Evolutionary conservation across 2,329 filamentous ascomycete species (phyloP).

Genomic region (Aspergillus sp.): DNA sequence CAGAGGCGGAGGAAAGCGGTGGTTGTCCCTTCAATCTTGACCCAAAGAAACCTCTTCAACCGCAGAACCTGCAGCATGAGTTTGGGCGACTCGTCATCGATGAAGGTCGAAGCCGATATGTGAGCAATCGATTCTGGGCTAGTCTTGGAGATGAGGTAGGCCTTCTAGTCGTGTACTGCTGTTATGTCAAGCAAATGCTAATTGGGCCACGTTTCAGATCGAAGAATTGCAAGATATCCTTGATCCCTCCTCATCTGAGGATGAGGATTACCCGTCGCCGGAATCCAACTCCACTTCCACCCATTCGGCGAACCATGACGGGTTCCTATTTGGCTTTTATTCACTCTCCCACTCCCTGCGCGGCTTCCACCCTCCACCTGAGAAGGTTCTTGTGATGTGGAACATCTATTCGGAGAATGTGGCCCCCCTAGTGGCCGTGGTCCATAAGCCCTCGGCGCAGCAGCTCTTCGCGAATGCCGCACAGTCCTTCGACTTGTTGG

Average conservation of each 20-base stretch:
- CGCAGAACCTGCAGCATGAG: slow-evolving; percentile 39
- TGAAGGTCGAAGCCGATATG: slow-evolving; percentile 58
- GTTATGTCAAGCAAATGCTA: no score
- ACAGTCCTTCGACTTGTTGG: slow-evolving; percentile 48
- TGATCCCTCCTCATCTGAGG: slow-evolving; percentile 56
- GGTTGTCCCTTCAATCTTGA: slow-evolving; percentile 16
- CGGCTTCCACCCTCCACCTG: slow-evolving; percentile 53
- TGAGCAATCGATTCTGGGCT: slow-evolving; percentile 62
- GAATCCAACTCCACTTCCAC: slow-evolving; percentile 35
- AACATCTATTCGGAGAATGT: slow-evolving; percentile 60
- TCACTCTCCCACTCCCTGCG: slow-evolving; percentile 56
- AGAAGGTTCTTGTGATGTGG: slow-evolving; percentile 54
- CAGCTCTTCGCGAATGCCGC: slow-evolving; percentile 51
- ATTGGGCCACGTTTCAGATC: slow-evolving; percentile 38
- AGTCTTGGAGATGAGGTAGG: slow-evolving; percentile 58
- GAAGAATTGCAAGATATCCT: slow-evolving; percentile 62
- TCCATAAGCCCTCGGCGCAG: slow-evolving; percentile 56
- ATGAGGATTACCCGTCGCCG: slow-evolving; percentile 52
- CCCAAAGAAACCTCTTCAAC: slow-evolving; percentile 18
- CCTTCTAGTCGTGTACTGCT: neutral
- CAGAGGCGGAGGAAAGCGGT: neutral
- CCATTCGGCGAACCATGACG: slow-evolving; percentile 49
- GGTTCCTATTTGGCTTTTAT: slow-evolving; percentile 60
- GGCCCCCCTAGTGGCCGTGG: slow-evolving; percentile 59
- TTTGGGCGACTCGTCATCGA: slow-evolving; percentile 60